Base-by-base conservation (phyloP, 1,284 basidiomycete species). In the Vanrija sp. region DNA sequence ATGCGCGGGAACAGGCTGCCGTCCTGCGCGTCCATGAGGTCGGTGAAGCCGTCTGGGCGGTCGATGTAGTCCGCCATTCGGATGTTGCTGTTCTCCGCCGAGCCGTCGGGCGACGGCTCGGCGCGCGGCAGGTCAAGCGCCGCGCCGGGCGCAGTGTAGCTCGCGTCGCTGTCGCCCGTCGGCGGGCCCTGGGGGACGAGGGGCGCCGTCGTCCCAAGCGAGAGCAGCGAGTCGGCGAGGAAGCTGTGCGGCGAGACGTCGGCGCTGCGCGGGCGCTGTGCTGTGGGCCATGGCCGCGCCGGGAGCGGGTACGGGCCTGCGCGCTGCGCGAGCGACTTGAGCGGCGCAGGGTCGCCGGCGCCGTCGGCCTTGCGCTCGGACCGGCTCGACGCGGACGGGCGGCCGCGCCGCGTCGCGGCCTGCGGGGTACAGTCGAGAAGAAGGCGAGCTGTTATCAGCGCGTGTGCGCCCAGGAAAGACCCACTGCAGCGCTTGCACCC, bases 21-120 rank as follows among this genome's bases (percentile, higher is more conserved):
- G 12, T 49, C 47, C 8, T 38, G 38, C 25, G 16, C 14, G n/a
- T 49, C 47, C 10, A 10, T 18, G 12, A 25, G 15, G 23, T 28
- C 47, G 3, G 44, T 28, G 25, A 45, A 45, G 21, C 26, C 21
- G 25, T 49, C 47, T 0, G 9, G 16, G 14, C 39, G 47, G 25
- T 40, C 47, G 23, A 39, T 40, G 38, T 38, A 29, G 46, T 47
- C 46, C 12, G 46, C 46, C 46, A 47, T 47, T 34, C 46, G 46
- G 18, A 47, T 47, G n/a, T 45, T 45, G 43, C 23, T 26, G 23
- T 19, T 10, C 16, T 45, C 25, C 16, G 23, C 5, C 21, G 21
- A 23, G 21, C 3, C 21, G 21, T 23, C 21, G 23, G 43, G 43
- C 8, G 43, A 16, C 4, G 18, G 9, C n/a, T 29, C 18, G 28